Conservation (phyloP, 2,329 filamentous ascomycete genomes). For the Neodidymelliopsis sp. region DNA sequence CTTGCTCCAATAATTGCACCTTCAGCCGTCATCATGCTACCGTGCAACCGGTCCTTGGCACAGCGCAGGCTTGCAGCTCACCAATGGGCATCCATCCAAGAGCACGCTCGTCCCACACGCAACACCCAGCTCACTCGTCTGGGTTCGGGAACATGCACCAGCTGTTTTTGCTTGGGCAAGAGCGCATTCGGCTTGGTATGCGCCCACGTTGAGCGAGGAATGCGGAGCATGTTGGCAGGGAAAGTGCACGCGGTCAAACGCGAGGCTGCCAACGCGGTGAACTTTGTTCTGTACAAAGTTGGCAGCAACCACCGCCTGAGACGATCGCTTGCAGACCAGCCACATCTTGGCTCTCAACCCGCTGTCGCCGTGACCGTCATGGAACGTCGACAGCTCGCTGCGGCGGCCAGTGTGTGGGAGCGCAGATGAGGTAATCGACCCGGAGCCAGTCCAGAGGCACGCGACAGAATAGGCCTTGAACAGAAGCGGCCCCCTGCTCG, state of each 20-base stretch:
- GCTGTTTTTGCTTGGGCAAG: conserved; percentile 8
- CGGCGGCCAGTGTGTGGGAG: conserved; percentile 34
- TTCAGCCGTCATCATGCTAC: conserved; percentile 37
- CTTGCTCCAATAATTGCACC: conserved; percentile 27
- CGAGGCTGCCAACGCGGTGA: conserved; percentile 21
- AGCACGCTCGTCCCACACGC: too few relatives aligned
- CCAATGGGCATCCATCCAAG: too few relatives aligned
- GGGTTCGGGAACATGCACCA: conserved; percentile 9
- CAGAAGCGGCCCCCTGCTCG: conserved; percentile 35
- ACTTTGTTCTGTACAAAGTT: conserved; percentile 15
- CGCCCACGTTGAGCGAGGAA: conserved; percentile 15
- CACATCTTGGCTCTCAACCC: conserved; percentile 27
- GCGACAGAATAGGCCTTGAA: conserved; percentile 35
- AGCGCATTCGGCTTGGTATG: conserved; percentile 18
- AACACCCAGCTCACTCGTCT: too few relatives aligned
- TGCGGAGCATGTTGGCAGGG: conserved; percentile 14
- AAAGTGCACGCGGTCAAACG: conserved; percentile 16
- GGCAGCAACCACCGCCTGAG: conserved; percentile 22
- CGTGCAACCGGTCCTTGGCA: conserved; percentile 41
- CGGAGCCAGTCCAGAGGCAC: conserved; percentile 19
- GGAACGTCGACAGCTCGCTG: conserved; percentile 43
- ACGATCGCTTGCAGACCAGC: conserved; percentile 31
- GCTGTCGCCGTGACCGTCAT: conserved; percentile 31
- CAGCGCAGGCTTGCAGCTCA: too few relatives aligned
- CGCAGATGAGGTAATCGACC: conserved; percentile 35